A percentile compares a stretch with the other conserved stretches of the same genome.
Conservation (phyloP, 2,329 filamentous ascomycete genomes). For the Aspergillus sp. region DNA sequence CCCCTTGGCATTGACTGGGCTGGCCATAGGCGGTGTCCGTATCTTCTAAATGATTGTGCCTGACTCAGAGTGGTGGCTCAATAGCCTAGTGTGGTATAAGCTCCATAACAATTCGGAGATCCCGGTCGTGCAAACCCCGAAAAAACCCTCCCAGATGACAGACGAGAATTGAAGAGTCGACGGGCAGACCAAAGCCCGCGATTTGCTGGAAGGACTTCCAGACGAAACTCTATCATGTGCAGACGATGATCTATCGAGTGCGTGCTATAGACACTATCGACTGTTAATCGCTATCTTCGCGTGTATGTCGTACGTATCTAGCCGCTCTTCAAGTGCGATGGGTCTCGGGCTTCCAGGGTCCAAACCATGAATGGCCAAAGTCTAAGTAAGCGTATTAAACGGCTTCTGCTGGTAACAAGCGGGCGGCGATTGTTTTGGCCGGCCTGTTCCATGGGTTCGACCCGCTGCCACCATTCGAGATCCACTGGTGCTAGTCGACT, state of each 20-base stretch:
- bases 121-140: conserved; percentile 1
- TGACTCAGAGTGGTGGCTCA: background rate
- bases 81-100: conserved; percentile 1
- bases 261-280: background rate
- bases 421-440: background rate
- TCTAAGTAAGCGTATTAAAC: conserved; percentile 5
- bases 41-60: background rate
- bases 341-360: background rate
- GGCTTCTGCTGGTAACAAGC: background rate
- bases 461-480: conserved; percentile 4
- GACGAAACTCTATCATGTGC: conserved; percentile 3
- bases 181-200: background rate
- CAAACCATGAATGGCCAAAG: conserved; percentile 6
- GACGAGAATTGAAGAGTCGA: background rate
- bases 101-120: background rate
- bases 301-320: background rate
- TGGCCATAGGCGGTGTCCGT: background rate
- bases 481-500: background rate
- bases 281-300: background rate
- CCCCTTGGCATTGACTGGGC: background rate
- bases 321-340: background rate
- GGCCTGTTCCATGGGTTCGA: conserved; percentile 5
- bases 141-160: background rate
- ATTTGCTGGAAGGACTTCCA: background rate
- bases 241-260: conserved; percentile 6